Conservation (phyloP, 2,329 filamentous ascomycete species). For the Claviceps monticola region DNA sequence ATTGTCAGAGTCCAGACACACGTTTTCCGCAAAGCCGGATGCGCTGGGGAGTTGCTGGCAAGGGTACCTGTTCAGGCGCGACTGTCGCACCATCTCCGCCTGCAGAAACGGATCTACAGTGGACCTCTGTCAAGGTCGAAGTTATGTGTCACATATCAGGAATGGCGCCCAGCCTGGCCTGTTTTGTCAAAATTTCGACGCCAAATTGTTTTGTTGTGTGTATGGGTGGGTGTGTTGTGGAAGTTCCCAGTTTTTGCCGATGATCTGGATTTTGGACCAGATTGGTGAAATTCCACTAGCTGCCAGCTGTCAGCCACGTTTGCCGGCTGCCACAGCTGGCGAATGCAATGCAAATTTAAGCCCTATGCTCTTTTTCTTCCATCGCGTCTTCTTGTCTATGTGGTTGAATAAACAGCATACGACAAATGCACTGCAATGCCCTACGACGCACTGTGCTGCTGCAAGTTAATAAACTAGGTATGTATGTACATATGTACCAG, state of each 20-base stretch:
- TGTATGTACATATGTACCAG: too few species aligned
- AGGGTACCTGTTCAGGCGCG: not conserved
- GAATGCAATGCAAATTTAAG: not conserved
- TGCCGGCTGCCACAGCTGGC: not conserved
- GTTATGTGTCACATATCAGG: not conserved
- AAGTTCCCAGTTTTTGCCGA: not conserved
- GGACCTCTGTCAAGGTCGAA: not conserved
- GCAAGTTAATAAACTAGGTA: not conserved
- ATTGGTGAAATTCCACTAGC: not conserved
- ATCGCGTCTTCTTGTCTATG: not conserved
- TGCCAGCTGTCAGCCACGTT: not conserved
- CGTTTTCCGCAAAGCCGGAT: not conserved
- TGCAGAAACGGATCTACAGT: slow-evolving; percentile 3
- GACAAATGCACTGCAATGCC: not conserved
- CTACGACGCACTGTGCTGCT: not conserved
- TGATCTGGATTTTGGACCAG: not conserved
- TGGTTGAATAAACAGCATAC: not conserved
- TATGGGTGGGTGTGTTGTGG: not conserved
- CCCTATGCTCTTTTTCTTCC: not conserved
- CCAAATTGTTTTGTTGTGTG: not conserved
- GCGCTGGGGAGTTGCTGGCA: not conserved
- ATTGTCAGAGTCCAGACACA: not conserved
- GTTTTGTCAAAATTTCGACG: not conserved
- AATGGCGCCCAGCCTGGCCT: not conserved
- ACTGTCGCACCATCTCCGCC: slow-evolving; percentile 1